Evolutionary conservation across 345 rosid genomes (phyloP).

Genomic region (Citrus hindsii): DNA sequence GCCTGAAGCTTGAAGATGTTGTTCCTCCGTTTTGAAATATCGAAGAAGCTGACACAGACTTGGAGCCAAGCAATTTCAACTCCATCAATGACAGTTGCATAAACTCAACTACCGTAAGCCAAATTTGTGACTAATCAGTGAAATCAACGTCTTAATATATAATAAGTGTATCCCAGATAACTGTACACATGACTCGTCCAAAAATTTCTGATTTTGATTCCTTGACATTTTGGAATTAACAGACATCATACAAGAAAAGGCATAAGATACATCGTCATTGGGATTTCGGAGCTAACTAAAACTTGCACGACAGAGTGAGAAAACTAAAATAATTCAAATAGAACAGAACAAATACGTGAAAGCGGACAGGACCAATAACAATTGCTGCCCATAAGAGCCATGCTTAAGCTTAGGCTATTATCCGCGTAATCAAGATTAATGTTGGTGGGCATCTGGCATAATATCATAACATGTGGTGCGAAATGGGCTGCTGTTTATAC

Average conservation of each 20-base stretch:
- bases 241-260: constrained; percentile 27
- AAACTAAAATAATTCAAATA: neutral
- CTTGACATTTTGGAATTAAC: neutral
- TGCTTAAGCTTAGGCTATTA: neutral
- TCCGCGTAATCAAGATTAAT: constrained; percentile 1
- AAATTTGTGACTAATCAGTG: neutral
- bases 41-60: constrained; percentile 35
- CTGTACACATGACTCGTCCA: neutral
- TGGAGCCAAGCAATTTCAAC: constrained; percentile 26
- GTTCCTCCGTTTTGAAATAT: constrained; percentile 20
- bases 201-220: neutral
- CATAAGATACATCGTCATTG: constrained; percentile 18
- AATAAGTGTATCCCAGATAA: neutral
- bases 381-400: constrained; percentile 1
- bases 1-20: constrained; percentile 22
- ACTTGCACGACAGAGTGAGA: neutral
- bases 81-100: constrained; percentile 35
- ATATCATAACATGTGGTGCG: constrained; percentile 12
- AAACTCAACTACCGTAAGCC: constrained; percentile 9
- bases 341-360: neutral
- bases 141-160: constrained; percentile 5
- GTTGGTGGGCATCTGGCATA: neutral
- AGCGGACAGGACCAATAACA: neutral
- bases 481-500: neutral
- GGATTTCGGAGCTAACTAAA: constrained; percentile 5